Percentiles rank a stretch among this genome's conserved stretches.
Conservation (phyloP, 2,329 filamentous ascomycete genomes). For the Lasiodiplodia theobromae region DNA sequence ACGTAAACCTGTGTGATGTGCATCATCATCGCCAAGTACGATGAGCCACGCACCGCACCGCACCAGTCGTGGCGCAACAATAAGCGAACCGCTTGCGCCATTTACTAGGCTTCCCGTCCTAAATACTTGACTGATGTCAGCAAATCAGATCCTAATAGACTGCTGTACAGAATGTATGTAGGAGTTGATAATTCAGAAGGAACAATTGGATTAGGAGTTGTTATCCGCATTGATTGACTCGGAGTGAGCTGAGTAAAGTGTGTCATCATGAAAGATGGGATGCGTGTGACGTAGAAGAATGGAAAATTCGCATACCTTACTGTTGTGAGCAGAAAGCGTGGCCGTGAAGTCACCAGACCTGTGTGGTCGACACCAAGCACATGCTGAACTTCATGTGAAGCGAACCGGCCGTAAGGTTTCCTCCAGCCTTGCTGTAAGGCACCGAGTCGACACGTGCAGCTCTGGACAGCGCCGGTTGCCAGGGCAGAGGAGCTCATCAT, state of each 20-base stretch:
- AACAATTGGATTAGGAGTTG: conserved; percentile 30
- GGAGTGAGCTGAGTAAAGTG: conserved; percentile 31
- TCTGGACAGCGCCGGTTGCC: background rate
- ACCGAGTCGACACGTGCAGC: conserved; percentile 13
- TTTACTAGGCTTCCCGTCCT: background rate
- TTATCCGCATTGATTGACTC: conserved; percentile 29
- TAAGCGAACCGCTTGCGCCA: background rate
- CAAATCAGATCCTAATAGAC: background rate
- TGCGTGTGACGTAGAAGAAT: background rate
- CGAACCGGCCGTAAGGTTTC: background rate
- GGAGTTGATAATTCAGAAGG: conserved; percentile 16
- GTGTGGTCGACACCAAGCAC: background rate
- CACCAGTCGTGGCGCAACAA: background rate
- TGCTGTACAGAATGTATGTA: background rate
- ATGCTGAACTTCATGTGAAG: background rate
- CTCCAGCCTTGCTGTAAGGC: background rate
- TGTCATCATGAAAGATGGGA: conserved; percentile 27
- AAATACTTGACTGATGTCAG: conserved; percentile 17
- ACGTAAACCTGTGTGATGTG: background rate
- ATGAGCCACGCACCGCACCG: background rate
- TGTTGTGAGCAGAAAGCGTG: background rate
- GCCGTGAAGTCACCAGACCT: background rate
- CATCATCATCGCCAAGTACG: background rate
- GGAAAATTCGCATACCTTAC: conserved; percentile 11
- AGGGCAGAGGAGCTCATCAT: background rate